Evolutionary conservation across 176 grass and related monocot species (phyloP).

Genomic region (Aegilops longissima): DNA sequence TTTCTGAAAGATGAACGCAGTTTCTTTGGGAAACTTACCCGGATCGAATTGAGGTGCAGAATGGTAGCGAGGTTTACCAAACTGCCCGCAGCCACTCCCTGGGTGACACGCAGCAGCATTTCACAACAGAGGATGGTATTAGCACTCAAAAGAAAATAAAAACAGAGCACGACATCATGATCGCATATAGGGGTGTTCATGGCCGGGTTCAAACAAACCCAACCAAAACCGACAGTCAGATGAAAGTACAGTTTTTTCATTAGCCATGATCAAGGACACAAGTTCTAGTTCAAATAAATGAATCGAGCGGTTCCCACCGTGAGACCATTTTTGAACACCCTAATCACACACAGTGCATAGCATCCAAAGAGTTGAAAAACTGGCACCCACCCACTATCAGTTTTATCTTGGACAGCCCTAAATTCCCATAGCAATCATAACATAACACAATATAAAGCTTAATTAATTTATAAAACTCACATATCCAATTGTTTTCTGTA

Average conservation of each 20-base stretch:
- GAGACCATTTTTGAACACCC: too few relatives aligned
- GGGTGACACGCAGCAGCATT: slow-evolving; percentile 28
- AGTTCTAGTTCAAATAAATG: too few relatives aligned
- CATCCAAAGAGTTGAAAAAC: background rate
- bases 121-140: slow-evolving; percentile 15
- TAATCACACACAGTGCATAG: too few relatives aligned
- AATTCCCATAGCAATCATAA: slow-evolving; percentile 3
- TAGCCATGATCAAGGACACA: too few relatives aligned
- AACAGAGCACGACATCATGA: background rate
- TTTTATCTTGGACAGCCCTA: slow-evolving; percentile 12
- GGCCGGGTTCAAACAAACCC: too few relatives aligned
- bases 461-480: slow-evolving; percentile 54
- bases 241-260: too few relatives aligned
- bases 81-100: slow-evolving; percentile 90
- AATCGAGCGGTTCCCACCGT: too few relatives aligned
- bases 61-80: slow-evolving; percentile 86
- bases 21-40: slow-evolving; percentile 51
- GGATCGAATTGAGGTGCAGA: slow-evolving; percentile 81
- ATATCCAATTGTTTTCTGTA: slow-evolving; percentile 92
- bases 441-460: slow-evolving; percentile 11
- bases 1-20: background rate
- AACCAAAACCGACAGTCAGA: too few relatives aligned
- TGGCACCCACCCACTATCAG: background rate
- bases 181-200: background rate
- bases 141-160: background rate